Evolutionary conservation across 1,284 basidiomycete genomes (phyloP).

Genomic region (Trichosporon asahii): DNA sequence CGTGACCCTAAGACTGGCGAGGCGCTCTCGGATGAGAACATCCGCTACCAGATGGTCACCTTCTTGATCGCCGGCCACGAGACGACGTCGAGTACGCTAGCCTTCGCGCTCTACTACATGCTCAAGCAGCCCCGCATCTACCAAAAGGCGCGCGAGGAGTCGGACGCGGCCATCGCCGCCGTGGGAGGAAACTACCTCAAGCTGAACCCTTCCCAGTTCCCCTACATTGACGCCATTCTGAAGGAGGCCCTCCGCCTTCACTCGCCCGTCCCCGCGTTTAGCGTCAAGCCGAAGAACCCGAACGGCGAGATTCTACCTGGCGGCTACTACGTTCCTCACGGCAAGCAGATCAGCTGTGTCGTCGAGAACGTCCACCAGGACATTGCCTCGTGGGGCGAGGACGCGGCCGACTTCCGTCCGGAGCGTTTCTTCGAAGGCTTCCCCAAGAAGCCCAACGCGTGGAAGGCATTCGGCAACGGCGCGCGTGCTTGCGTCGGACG

Average conservation of each 20-base stretch:
- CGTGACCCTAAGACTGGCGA: constrained; percentile 56
- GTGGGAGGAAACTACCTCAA: constrained; percentile 1
- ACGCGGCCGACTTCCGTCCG: constrained; percentile 48
- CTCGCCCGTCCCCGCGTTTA: constrained; percentile 48
- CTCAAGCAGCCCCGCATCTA: constrained; percentile 57
- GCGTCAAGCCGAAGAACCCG: constrained; percentile 44
- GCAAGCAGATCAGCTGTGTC: constrained; percentile 44
- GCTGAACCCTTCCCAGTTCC: constrained; percentile 42
- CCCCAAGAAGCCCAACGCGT: constrained; percentile 50
- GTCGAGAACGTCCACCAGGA: constrained; percentile 52
- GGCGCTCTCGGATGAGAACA: constrained; percentile 53
- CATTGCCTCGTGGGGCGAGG: constrained; percentile 56
- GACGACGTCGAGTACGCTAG: constrained; percentile 52
- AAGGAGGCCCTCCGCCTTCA: constrained; percentile 56
- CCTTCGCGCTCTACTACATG: constrained; percentile 48
- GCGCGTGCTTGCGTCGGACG: constrained; percentile 45
- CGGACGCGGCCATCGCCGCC: constrained; percentile 54
- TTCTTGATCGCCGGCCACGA: constrained; percentile 59
- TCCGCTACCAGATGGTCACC: constrained; percentile 56
- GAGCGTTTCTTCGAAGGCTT: constrained; percentile 57
- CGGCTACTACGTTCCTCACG: constrained; percentile 51
- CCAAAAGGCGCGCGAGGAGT: constrained; percentile 57
- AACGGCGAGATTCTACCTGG: constrained; percentile 49
- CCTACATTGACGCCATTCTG: constrained; percentile 56
- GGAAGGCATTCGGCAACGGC: constrained; percentile 38